Conservation (phyloP, 1,139 yeast species). For the Yamadazyma kanchanaburiensis region DNA sequence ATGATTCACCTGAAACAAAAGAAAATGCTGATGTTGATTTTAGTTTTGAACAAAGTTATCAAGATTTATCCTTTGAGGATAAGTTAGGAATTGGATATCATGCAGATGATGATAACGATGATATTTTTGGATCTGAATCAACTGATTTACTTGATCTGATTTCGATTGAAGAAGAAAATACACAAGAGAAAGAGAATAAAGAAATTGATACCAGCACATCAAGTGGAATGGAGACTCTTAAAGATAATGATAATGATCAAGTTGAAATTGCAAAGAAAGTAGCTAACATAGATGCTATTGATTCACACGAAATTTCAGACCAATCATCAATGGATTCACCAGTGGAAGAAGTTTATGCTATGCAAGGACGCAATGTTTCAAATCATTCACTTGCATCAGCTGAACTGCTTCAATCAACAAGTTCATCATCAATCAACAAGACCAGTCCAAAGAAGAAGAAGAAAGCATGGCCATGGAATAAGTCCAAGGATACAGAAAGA, state of each 20-base stretch:
- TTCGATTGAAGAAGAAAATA: neutral
- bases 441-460: conserved; percentile 13
- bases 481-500: conserved; percentile 6
- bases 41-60: conserved; percentile 40
- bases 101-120: conserved; percentile 3
- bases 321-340: conserved; percentile 13
- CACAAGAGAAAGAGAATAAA: neutral
- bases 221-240: conserved; percentile 8
- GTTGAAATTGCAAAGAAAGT: conserved; percentile 2
- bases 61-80: conserved; percentile 42
- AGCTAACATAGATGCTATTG: conserved; percentile 12
- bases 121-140: neutral
- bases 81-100: conserved; percentile 33
- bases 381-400: conserved; percentile 10
- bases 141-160: conserved; percentile 1
- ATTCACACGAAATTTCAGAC: conserved; percentile 13
- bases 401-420: conserved; percentile 7
- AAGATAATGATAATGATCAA: conserved; percentile 7
- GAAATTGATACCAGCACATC: neutral
- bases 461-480: conserved; percentile 17
- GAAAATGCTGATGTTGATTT: conserved; percentile 22
- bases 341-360: conserved; percentile 5
- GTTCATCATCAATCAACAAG: conserved; percentile 7
- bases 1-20: conserved; percentile 10
- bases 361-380: conserved; percentile 7